phyloP scores from a whole-genome alignment of 192 early-diverging fungal species.

The Backusella psychrophila region DNA sequence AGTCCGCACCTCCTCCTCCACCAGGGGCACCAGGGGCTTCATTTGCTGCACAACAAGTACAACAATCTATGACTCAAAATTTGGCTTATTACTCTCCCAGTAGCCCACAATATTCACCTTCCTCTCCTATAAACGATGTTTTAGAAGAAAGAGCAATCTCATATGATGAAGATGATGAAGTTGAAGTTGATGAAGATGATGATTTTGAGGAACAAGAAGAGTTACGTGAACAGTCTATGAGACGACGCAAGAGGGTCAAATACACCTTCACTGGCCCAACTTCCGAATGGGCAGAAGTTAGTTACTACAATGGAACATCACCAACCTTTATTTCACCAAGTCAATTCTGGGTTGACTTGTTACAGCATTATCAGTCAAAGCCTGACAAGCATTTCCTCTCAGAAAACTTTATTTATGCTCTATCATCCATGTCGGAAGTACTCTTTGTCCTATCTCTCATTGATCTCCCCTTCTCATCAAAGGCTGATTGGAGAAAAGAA shows the following conservation, averaged over 20 bases:
- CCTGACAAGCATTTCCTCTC: background rate
- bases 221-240: background rate
- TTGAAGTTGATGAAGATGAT: constrained; percentile 7
- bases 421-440: constrained; percentile 26
- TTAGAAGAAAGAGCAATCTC: background rate
- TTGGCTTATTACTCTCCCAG: background rate
- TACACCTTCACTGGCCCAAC: constrained; percentile 11
- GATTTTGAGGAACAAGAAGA: constrained; percentile 9
- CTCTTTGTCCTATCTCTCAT: constrained; percentile 40
- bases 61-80: no score
- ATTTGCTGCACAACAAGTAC: background rate
- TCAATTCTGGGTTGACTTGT: constrained; percentile 48
- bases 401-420: constrained; percentile 42
- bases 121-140: background rate
- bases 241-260: background rate
- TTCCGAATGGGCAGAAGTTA: constrained; percentile 16
- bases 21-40: background rate
- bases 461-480: constrained; percentile 32
- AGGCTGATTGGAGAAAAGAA: constrained; percentile 18
- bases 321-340: constrained; percentile 9
- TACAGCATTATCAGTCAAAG: background rate
- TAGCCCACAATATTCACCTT: background rate
- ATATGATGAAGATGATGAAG: background rate
- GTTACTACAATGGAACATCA: background rate
- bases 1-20: background rate